phyloP scores from a whole-genome alignment of 176 grass and related monocot genomes.

The Carex littledalei region DNA sequence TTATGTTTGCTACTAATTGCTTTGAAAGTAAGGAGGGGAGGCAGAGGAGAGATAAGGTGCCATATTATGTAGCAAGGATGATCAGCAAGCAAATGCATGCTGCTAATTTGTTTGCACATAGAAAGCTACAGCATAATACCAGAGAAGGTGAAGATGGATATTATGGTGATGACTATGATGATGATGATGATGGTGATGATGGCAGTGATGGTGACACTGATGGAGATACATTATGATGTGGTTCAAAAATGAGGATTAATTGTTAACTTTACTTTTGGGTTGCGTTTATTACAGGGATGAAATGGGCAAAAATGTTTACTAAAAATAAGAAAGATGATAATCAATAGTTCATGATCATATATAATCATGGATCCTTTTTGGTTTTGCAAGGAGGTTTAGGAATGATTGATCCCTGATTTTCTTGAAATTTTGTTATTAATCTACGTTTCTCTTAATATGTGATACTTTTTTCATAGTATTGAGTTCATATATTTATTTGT shows the following conservation, averaged over 20 bases:
- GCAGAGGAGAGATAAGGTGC: conserved; percentile 39
- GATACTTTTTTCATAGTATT: neutral
- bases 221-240: neutral
- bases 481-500: neutral
- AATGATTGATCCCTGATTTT: neutral
- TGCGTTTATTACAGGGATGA: neutral
- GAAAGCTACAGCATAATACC: neutral
- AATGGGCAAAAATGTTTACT: neutral
- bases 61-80: conserved; percentile 72
- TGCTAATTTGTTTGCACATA: conserved; percentile 2
- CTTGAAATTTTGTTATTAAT: neutral
- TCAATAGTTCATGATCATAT: neutral
- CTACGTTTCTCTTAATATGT: neutral
- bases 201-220: neutral
- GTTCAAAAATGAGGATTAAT: neutral
- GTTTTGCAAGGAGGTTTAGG: neutral
- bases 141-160: neutral
- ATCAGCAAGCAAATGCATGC: conserved; percentile 78
- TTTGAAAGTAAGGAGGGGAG: conserved; percentile 22
- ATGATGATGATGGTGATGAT: neutral
- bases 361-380: neutral
- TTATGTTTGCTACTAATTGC: conserved; percentile 56
- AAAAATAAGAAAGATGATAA: neutral
- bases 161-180: neutral
- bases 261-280: conserved; percentile 3